phyloP scores from a whole-genome alignment of 495 filamentous ascomycete species.

The Aspergillus diversus region DNA sequence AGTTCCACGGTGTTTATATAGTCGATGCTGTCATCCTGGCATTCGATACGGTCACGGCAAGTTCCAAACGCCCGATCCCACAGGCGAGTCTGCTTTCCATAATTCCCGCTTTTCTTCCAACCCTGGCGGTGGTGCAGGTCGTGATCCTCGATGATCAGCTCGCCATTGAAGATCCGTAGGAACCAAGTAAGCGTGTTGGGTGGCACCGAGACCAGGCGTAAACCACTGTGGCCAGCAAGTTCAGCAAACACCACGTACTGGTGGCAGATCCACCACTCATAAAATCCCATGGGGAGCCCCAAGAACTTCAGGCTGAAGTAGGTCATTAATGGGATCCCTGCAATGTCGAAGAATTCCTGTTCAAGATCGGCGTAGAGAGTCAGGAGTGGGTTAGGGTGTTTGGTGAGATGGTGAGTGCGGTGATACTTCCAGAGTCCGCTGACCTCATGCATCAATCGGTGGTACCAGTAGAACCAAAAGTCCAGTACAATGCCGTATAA shows the following conservation, averaged over 20 bases:
- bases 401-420: conserved; percentile 49
- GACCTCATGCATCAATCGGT: conserved; percentile 47
- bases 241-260: conserved; percentile 47
- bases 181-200: conserved; percentile 43
- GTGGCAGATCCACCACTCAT: conserved; percentile 51
- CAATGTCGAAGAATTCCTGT: conserved; percentile 50
- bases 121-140: conserved; percentile 49
- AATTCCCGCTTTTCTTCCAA: conserved; percentile 48
- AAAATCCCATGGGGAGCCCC: conserved; percentile 47
- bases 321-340: conserved; percentile 42
- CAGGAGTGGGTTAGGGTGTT: conserved; percentile 48
- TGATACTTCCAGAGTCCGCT: conserved; percentile 45
- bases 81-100: conserved; percentile 48
- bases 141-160: conserved; percentile 50
- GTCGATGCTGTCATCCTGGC: conserved; percentile 37
- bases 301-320: conserved; percentile 36
- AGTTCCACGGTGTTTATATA: conserved; percentile 36
- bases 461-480: conserved; percentile 53
- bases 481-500: conserved; percentile 48
- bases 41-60: conserved; percentile 42
- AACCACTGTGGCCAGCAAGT: conserved; percentile 43
- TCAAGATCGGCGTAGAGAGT: conserved; percentile 47
- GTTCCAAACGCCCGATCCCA: conserved; percentile 51
- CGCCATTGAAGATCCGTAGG: conserved; percentile 34
- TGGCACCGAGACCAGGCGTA: conserved; percentile 40